Base-by-base conservation (phyloP, 192 early-diverging fungal genomes). In the Entophlyctis luteolus region DNA sequence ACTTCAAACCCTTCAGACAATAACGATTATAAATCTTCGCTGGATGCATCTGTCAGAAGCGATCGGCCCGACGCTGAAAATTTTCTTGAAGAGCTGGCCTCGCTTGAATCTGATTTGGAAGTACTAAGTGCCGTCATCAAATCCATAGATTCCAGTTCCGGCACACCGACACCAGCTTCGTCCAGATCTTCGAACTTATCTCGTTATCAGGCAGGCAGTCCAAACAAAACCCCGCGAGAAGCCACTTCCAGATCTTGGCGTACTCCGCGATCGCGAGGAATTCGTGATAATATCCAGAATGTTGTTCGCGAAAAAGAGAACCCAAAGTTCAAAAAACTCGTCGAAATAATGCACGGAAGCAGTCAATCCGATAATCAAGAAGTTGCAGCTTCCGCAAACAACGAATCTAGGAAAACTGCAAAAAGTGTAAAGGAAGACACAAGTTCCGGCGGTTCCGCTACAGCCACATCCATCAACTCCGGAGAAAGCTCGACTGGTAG, bases 21-120 rank as follows among this genome's bases (percentile, higher is more conserved):
- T 14, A 53, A 48, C n/a, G 20, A 20, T n/a, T 5, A 36, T 14
- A 49, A 45, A 27, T n/a, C 54, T 4, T 42, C 54, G n/a, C 4
- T 14, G 4, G 60, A 52, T 14, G n/a, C 10, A 6, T 50, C 25
- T 6, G 46, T 57, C 4, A 45, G 31, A 16, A 22, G n/a, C 23
- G 60, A 52, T 18, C 29, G 4, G 27, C 55, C 23, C 27, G 6
- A 65, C 10, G 70, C 74, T 14, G 72, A 75, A 29, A 65, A 60
- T 16, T 80, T 78, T 52, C 74, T 80, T 59, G 72, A 80, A 33
- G 73, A 84, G 36, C 55, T 84, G 2, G 67, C 75, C 2, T 57
- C 65, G 28, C 48, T 84, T 48, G 81, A 84, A 38, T 54, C 76
- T 23, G 78, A 84, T 39, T 62, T 84, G 0, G 81, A 84, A 57